Base-by-base conservation (phyloP, 352 stramenopile species). In the Phytophthora pinifolia region DNA sequence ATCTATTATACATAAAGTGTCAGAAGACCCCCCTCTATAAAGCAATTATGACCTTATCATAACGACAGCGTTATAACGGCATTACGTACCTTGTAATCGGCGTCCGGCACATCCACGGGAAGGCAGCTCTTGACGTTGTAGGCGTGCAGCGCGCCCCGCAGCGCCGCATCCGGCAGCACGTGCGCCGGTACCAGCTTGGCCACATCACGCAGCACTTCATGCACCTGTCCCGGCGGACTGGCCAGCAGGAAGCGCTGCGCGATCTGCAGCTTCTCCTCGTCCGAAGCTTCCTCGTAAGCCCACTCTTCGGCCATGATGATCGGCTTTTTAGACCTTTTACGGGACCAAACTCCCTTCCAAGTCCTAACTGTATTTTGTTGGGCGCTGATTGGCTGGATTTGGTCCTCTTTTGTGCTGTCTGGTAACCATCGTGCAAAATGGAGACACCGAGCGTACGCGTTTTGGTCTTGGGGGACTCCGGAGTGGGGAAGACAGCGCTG, bases 191-290 rank as follows among this genome's bases (percentile, higher is more conserved):
- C 70, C n/a, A 96, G 76, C 69, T 92, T 91, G 15, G 66, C 74
- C 18, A 96, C 79, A 62, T 96, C 88, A 59, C 74, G 73, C 44
- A 91, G 58, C 46, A 97, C 86, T 44, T 96, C 84, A 46, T 94
- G 74, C 49, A 97, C 71, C 73, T 98, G 83, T 13, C 91, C 89
- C 0, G 92, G 89, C 4, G 88, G 90, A 57, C 78, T 94, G 10
- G 88, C 88, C n/a, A 97, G 68, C 51, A 98, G 62, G 44, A 97
- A 93, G 32, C 87, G 84, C 74, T 95, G 82, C 47, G 87, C 84
- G 51, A 97, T 92, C 51, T 81, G 72, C 39, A 96, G 70, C 79
- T 96, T 95, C 72, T 97, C 88, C 55, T 95, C 80, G 60, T 94
- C 82, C 37, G 82, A 70, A 18, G 91, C 80, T 50, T 86, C 81